Evolutionary conservation across 2,329 filamentous ascomycete species (phyloP), one percentile per base, ranked within the genome.

Genomic region (Aspergillus thermomutatus): DNA sequence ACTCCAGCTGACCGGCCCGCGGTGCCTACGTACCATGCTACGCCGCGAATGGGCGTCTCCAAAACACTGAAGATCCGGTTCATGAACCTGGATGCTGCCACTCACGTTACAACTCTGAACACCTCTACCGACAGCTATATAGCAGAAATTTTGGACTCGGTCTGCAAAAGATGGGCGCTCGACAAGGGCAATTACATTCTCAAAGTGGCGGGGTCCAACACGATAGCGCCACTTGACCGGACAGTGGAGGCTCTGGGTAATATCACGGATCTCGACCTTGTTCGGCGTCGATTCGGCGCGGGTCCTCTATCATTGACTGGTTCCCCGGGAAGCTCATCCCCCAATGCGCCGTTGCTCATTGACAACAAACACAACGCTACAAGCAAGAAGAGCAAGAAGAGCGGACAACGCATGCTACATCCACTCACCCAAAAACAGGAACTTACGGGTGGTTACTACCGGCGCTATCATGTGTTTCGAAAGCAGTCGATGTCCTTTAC

Each of bases 401-500:
- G 68, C 50, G 63, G 67, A 7, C 71, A 73, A 50, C 70, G 66
- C 31, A 72, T 76, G 63, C 68, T 79, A n/a, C 77, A 80, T 51
- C 75, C 79, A 1, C 71, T 80, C 53, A 73, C 77, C 1, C 75
- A 82, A 63, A 77, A 79, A 56, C 76, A 77, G 54, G 77, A 80
- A 53, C 64, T 79, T 8, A 71, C 75, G 34, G 77, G 76, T 19
- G 77, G 75, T 21, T 79, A 80, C 59, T 86, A 86, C 71, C 84
- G 85, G 55, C 83, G 84, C 31, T 88, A 86, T 71, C 80, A 83
- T 53, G 85, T 88, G 19, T 80, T 82, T 27, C 82, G 85, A 64
- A 87, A 87, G 68, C 84, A 87, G 64, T 82, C 85, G 27, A 85
- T 87, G 75, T 84, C 83, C 2, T 87, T 88, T 61, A 82, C 84